A percentile compares a stretch with the other conserved stretches of the same genome.
Conservation (phyloP, 108 stramenopile species). For the Conticribra weissflogii region DNA sequence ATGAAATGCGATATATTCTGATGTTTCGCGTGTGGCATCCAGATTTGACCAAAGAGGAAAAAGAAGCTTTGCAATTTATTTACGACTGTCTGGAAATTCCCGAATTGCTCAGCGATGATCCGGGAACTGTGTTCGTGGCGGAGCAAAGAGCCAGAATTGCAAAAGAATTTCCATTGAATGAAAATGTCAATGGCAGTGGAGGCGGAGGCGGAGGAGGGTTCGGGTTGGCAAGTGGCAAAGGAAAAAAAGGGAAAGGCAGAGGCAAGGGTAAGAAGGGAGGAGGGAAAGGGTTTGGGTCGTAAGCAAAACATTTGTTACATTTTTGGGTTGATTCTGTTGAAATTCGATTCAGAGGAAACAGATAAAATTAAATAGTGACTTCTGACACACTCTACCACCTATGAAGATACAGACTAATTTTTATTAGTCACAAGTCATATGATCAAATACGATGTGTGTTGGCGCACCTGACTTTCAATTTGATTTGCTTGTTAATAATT, state of each 20-base stretch:
- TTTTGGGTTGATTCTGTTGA: too few relatives aligned
- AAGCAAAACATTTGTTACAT: too few relatives aligned
- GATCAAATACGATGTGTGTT: too few relatives aligned
- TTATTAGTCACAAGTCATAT: too few relatives aligned
- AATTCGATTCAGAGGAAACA: too few relatives aligned
- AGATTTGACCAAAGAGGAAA: constrained; percentile 78
- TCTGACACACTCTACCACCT: too few relatives aligned
- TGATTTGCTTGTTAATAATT: too few relatives aligned
- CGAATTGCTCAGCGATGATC: constrained; percentile 58
- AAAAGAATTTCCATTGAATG: constrained; percentile 58
- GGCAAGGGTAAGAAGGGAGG: constrained; percentile 18
- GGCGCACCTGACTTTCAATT: too few relatives aligned
- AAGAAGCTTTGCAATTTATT: constrained; percentile 85
- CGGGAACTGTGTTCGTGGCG: constrained; percentile 53
- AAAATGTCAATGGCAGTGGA: constrained; percentile 11
- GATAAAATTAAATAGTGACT: too few relatives aligned
- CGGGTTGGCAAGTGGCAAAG: constrained; percentile 30
- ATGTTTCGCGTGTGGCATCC: constrained; percentile 95
- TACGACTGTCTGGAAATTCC: constrained; percentile 86
- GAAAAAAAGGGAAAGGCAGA: constrained; percentile 20
- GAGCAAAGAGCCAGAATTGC: constrained; percentile 54
- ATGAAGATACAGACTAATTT: too few relatives aligned
- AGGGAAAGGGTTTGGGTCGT: background rate
- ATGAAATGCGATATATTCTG: constrained; percentile 83
- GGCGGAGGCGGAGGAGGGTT: background rate